These are phyloP conservation scores for Colletotrichum horii DNA, from an alignment of 2,329 filamentous ascomycete genomes.

Conservation along the genomic window DNA sequence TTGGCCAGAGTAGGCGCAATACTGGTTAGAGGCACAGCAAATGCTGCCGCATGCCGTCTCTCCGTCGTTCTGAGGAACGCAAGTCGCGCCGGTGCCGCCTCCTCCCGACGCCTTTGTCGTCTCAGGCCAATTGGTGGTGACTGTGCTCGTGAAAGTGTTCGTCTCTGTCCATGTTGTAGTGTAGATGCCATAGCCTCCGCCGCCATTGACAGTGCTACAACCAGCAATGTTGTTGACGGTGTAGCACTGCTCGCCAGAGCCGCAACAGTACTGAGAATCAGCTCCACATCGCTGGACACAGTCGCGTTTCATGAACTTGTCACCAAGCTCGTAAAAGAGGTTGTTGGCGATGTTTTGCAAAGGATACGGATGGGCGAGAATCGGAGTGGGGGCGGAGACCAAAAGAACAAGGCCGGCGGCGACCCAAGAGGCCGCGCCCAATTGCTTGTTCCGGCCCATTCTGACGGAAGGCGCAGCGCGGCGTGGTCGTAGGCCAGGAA, in stretches of 20 bases:
- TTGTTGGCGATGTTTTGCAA: conserved; percentile 38
- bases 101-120: conserved; percentile 43
- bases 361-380: conserved; percentile 53
- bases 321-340: conserved; percentile 51
- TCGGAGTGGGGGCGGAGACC: conserved; percentile 34
- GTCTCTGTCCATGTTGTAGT: conserved; percentile 68
- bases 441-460: conserved; percentile 10
- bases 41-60: conserved; percentile 70
- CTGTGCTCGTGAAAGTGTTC: conserved; percentile 63
- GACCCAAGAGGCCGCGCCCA: conserved; percentile 18
- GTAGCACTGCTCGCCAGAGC: conserved; percentile 52
- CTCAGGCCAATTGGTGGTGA: conserved; percentile 52
- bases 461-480: conserved; percentile 24
- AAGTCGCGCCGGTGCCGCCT: conserved; percentile 41
- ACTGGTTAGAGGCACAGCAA: conserved; percentile 75
- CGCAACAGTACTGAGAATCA: conserved; percentile 62
- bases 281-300: conserved; percentile 61
- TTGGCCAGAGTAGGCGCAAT: conserved; percentile 64
- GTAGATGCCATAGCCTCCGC: conserved; percentile 39
- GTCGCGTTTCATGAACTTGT: conserved; percentile 53
- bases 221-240: conserved; percentile 56
- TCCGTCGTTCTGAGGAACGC: conserved; percentile 54
- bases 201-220: conserved; percentile 45
- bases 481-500: conserved; percentile 36
- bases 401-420: conserved; percentile 43